A percentile compares a stretch with the other conserved stretches of the same genome.
phyloP scores from a whole-genome alignment of 352 stramenopile species.

The Elongisporangium prolatum region DNA sequence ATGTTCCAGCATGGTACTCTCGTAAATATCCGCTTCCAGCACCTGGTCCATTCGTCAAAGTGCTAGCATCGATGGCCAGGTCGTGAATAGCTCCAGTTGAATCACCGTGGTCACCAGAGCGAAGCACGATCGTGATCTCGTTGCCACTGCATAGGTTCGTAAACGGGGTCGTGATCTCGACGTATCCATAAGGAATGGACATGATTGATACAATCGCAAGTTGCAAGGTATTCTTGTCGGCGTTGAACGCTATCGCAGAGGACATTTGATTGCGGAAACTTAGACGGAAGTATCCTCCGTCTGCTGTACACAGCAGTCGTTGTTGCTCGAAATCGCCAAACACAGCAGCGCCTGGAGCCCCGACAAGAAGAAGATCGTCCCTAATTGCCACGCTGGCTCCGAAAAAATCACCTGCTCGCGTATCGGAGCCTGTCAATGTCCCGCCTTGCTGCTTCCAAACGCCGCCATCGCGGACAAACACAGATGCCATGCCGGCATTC shows the following conservation, averaged over 20 bases:
- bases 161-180: constrained; percentile 53
- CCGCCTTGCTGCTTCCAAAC: constrained; percentile 75
- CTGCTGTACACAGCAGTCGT: constrained; percentile 66
- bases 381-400: constrained; percentile 65
- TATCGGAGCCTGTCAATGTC: constrained; percentile 50
- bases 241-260: constrained; percentile 54
- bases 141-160: constrained; percentile 36
- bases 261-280: constrained; percentile 56
- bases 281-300: constrained; percentile 62
- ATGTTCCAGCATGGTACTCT: constrained; percentile 57
- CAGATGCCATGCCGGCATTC: constrained; percentile 46
- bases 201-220: constrained; percentile 48
- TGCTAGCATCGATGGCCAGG: constrained; percentile 37
- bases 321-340: constrained; percentile 76
- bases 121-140: constrained; percentile 53
- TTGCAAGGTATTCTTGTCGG: constrained; percentile 38
- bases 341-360: constrained; percentile 54
- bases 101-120: constrained; percentile 53
- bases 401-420: constrained; percentile 62
- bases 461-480: constrained; percentile 66
- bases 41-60: constrained; percentile 32
- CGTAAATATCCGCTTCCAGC: constrained; percentile 29
- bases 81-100: constrained; percentile 50
- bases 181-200: constrained; percentile 41
- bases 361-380: constrained; percentile 45